Evolutionary conservation across 345 rosid genomes (phyloP), one percentile per base, ranked within the genome.

Genomic region (Euphorbia tirucalli): DNA sequence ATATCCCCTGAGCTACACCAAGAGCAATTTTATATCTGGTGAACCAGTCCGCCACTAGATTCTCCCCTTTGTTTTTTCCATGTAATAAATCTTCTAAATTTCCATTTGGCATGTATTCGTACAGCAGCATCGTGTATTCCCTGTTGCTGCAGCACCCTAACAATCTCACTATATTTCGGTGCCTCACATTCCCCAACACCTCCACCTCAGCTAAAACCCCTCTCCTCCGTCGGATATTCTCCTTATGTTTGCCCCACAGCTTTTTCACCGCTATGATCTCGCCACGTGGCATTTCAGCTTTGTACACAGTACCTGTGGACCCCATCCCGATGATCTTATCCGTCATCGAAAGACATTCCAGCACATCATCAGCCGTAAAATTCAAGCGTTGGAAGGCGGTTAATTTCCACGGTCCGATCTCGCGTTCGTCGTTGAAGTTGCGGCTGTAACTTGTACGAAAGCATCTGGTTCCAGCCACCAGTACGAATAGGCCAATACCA

Each of bases 1-100:
- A 90, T 39, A 96, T 93, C 75, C 99, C 99, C 75, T 96, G 98
- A 37, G 99, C 99, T n/a, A 96, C 97, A 0, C 99, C 98, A 0
- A 96, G 84, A 0, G 95, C 98, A 37, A 96, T 93, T 75, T 87
- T 87, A 79, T 91, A 86, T 73, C 94, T 78, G 0, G 90, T 89
- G 4, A 92, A 71, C 99, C 99, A 96, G 61, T 91, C 96, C 19
- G 93, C 91, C 56, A 85, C 87, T 70, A 92, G 49, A 68, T 87
- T 85, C 30, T 79, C 83, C 18, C 83, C 91, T 50, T 95, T 95
- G 10, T 76, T 88, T 32, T 87, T 90, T 3, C 90, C 89, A 69
- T 96, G 99, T 83, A 96, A 56, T 27, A 93, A 54, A 67, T 96
- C 94, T 54, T 93, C 98, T 2, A 96, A 39, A 57, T 89, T 96